Evolutionary conservation across 1,284 basidiomycete species (phyloP).

Genomic region (Tilletia caries): DNA sequence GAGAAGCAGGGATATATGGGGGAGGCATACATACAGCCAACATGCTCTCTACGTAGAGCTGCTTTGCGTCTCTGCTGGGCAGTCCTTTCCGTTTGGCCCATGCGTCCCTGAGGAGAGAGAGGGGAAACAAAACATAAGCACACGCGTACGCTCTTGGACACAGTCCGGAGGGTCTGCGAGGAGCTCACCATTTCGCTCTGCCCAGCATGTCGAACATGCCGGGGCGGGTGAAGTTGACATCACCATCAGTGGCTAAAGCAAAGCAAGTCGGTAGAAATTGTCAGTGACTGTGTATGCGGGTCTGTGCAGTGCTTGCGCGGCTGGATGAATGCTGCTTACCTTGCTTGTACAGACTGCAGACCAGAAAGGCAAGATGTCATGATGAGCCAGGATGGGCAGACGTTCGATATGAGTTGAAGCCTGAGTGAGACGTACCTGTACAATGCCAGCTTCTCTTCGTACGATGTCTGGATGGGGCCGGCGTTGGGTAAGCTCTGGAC

Average conservation of each 20-base stretch:
- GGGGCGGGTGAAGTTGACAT: conserved; percentile 75
- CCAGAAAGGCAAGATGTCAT: background rate
- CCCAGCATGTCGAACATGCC: conserved; percentile 88
- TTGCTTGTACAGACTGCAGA: conserved; percentile 53
- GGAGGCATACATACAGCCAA: conserved; percentile 57
- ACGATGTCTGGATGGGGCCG: conserved; percentile 91
- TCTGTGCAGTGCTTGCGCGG: no score
- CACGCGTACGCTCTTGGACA: no score
- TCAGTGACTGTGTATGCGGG: background rate
- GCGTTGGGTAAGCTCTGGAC: conserved; percentile 84
- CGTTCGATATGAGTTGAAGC: no score
- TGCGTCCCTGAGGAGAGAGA: conserved; percentile 92
- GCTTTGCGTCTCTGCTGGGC: conserved; percentile 75
- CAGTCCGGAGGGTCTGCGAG: background rate
- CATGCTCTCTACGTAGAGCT: conserved; percentile 81
- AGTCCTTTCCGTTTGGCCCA: conserved; percentile 88
- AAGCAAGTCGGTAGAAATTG: no score
- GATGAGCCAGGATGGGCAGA: background rate
- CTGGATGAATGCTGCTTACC: conserved; percentile 22
- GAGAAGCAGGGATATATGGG: background rate
- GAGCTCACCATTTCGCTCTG: conserved; percentile 79
- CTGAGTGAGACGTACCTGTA: conserved; percentile 66
- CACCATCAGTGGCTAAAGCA: conserved; percentile 74
- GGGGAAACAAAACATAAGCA: conserved; percentile 21
- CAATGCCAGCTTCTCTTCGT: conserved; percentile 92